A percentile compares a stretch with the other conserved stretches of the same genome.
Conservation (phyloP, 352 stramenopile genomes). For the Globisporangium acanthophoron region DNA sequence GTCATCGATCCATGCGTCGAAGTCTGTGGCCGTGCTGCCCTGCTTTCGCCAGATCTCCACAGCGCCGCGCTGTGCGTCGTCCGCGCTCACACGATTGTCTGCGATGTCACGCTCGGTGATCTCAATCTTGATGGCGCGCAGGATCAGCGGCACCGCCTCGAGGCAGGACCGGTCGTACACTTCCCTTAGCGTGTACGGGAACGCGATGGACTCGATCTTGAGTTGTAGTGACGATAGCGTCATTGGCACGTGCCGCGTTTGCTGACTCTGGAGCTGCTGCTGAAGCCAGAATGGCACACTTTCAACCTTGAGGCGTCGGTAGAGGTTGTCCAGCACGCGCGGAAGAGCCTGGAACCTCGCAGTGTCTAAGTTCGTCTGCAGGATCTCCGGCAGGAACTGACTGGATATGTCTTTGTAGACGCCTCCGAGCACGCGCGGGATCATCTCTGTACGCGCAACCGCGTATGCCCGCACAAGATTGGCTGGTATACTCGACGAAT, state of each 20-base stretch:
- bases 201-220: constrained; percentile 44
- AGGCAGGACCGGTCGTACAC: constrained; percentile 54
- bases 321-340: constrained; percentile 49
- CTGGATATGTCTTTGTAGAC: constrained; percentile 63
- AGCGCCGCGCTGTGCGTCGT: constrained; percentile 38
- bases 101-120: constrained; percentile 44
- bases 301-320: constrained; percentile 45
- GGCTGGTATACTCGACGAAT: constrained; percentile 32
- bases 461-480: constrained; percentile 47
- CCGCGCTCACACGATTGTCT: constrained; percentile 24
- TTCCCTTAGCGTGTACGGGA: constrained; percentile 58
- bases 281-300: constrained; percentile 35
- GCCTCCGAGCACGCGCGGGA: constrained; percentile 53
- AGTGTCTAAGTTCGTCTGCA: constrained; percentile 19
- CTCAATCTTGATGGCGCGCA: constrained; percentile 61
- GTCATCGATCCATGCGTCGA: constrained; percentile 66
- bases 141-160: constrained; percentile 48
- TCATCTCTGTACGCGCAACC: constrained; percentile 42
- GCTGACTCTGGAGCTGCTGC: constrained; percentile 34
- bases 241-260: constrained; percentile 36
- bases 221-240: constrained; percentile 35
- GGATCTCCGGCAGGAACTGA: constrained; percentile 35
- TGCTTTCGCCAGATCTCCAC: constrained; percentile 46
- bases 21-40: constrained; percentile 32
- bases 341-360: constrained; percentile 34